Evolutionary conservation across 257 asterid species (phyloP).

Genomic region (Euphrasia confusa): DNA sequence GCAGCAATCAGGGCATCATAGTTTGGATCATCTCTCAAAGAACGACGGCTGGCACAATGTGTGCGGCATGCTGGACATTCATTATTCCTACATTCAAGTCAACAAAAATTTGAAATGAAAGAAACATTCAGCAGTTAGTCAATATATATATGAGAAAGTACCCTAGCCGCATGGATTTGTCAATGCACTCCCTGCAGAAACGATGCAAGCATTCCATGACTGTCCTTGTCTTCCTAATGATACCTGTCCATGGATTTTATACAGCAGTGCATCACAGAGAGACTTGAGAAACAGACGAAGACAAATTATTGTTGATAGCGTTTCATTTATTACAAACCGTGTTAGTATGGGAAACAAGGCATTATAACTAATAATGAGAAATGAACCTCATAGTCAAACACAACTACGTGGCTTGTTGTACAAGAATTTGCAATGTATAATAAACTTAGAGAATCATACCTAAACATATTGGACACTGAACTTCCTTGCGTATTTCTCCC

Average conservation of each 20-base stretch:
- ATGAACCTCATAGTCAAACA: constrained; percentile 15
- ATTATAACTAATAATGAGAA: constrained; percentile 19
- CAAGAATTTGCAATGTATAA: not conserved
- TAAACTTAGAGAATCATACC: constrained; percentile 42
- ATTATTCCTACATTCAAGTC: constrained; percentile 62
- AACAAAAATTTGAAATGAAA: constrained; percentile 17
- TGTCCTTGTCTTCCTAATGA: constrained; percentile 96
- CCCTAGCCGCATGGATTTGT: constrained; percentile 99
- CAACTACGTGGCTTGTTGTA: constrained; percentile 6
- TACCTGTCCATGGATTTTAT: constrained; percentile 47
- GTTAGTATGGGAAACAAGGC: constrained; percentile 16
- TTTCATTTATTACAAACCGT: constrained; percentile 13
- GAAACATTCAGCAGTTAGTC: constrained; percentile 15
- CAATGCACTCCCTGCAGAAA: constrained; percentile 98
- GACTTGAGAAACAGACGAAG: constrained; percentile 14
- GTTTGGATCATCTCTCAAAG: constrained; percentile 97
- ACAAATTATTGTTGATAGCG: constrained; percentile 7
- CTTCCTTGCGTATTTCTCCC: constrained; percentile 93
- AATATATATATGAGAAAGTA: constrained; percentile 29
- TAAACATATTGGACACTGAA: constrained; percentile 96
- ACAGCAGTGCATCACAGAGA: constrained; percentile 17
- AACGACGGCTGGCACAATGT: constrained; percentile 99
- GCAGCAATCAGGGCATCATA: constrained; percentile 86
- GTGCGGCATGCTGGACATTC: constrained; percentile 99
- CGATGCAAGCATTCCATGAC: constrained; percentile 99